A percentile compares a stretch with the other conserved stretches of the same genome.
Evolutionary conservation across 2,329 filamentous ascomycete species (phyloP).

Genomic region (Xylogone sp.): DNA sequence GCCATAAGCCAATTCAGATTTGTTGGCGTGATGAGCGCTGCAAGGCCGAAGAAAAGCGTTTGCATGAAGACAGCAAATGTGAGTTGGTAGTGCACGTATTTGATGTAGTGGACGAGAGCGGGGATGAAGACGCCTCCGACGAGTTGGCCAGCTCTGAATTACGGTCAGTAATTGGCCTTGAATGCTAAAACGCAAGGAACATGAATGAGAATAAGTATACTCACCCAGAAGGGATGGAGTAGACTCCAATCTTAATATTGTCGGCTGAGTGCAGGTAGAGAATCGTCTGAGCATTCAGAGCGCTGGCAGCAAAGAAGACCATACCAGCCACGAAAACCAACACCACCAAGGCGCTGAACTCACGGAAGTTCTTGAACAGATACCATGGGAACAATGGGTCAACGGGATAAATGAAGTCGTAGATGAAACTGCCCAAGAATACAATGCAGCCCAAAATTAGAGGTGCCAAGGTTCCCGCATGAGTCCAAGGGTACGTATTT

Average conservation of each 20-base stretch:
- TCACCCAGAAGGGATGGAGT: slow-evolving; percentile 9
- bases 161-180: background rate
- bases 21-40: slow-evolving; percentile 11
- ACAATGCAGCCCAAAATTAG: slow-evolving; percentile 13
- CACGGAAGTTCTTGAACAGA: slow-evolving; percentile 36
- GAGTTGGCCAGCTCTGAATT: slow-evolving; percentile 8
- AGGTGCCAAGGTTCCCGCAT: slow-evolving; percentile 29
- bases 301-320: slow-evolving; percentile 33
- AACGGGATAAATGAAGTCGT: slow-evolving; percentile 28
- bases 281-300: slow-evolving; percentile 13
- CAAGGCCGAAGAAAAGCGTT: slow-evolving; percentile 17
- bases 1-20: slow-evolving; percentile 13
- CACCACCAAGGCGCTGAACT: slow-evolving; percentile 36
- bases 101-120: slow-evolving; percentile 25
- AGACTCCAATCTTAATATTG: slow-evolving; percentile 11
- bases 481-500: slow-evolving; percentile 36
- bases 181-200: too few relatives aligned
- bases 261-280: slow-evolving; percentile 9
- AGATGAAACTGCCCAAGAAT: slow-evolving; percentile 13
- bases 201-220: background rate
- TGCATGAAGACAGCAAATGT: slow-evolving; percentile 26
- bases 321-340: slow-evolving; percentile 37
- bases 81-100: slow-evolving; percentile 34
- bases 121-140: slow-evolving; percentile 12
- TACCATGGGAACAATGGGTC: slow-evolving; percentile 39